Conservation (phyloP, 495 filamentous ascomycete genomes). For the Venustampulla echinocandica region DNA sequence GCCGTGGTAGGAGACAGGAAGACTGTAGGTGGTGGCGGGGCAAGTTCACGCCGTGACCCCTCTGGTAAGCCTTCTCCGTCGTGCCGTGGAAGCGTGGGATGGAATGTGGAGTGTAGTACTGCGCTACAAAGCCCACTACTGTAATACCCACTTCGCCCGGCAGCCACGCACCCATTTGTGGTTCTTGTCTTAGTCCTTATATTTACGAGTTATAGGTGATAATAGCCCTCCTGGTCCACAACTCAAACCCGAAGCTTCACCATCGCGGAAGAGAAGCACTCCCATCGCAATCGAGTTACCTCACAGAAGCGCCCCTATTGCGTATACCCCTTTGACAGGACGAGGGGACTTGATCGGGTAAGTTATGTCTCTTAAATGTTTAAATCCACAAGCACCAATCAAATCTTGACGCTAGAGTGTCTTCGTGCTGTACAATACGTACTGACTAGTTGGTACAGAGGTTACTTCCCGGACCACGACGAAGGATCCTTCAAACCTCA, state of each 20-base stretch:
- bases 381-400: no score
- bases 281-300: slow-evolving; percentile 42
- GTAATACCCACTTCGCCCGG: not conserved
- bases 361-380: slow-evolving; percentile 13
- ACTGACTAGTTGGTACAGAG: no score
- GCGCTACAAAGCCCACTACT: not conserved
- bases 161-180: not conserved
- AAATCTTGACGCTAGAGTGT: no score
- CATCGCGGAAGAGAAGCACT: slow-evolving; percentile 23
- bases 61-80: no score
- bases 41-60: no score
- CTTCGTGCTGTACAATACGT: no score
- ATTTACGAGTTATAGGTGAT: slow-evolving; percentile 2
- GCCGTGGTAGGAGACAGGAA: not conserved
- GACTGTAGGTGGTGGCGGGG: not conserved
- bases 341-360: slow-evolving; percentile 44
- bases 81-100: not conserved
- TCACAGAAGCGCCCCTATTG: slow-evolving; percentile 15
- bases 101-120: not conserved
- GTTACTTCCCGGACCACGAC: slow-evolving; percentile 45
- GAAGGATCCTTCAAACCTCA: slow-evolving; percentile 21
- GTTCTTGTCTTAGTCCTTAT: not conserved
- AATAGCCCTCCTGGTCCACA: not conserved
- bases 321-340: slow-evolving; percentile 38
- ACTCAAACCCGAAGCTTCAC: slow-evolving; percentile 3